A percentile compares a stretch with the other conserved stretches of the same genome.
Conservation (phyloP, 2,329 filamentous ascomycete genomes). For the Piedraia hortae region DNA sequence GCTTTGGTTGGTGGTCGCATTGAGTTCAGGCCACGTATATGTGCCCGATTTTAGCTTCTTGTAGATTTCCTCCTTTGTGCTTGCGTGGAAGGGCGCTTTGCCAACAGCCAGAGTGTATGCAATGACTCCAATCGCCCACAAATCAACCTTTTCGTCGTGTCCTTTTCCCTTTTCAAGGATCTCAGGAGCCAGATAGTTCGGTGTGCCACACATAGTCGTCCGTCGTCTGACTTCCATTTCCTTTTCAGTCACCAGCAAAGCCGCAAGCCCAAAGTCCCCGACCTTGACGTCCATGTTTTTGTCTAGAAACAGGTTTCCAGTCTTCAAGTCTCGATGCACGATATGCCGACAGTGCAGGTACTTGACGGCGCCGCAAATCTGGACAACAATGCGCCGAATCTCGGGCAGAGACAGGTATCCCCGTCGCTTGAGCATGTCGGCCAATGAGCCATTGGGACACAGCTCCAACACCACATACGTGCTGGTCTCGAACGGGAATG, state of each 20-base stretch:
- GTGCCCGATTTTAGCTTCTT: conserved; percentile 38
- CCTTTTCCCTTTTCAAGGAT: conserved; percentile 87
- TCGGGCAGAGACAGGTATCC: conserved; percentile 81
- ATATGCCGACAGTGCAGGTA: conserved; percentile 92
- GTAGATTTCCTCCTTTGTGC: conserved; percentile 67
- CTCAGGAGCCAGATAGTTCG: conserved; percentile 94
- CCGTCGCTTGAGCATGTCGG: conserved; percentile 89
- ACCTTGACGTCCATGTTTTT: conserved; percentile 92
- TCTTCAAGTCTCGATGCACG: conserved; percentile 89
- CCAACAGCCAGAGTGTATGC: conserved; percentile 96
- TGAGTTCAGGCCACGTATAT: conserved; percentile 50
- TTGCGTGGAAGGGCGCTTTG: conserved; percentile 85
- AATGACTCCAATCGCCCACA: conserved; percentile 95
- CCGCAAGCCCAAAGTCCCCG: conserved; percentile 86
- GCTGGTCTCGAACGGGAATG: conserved; percentile 66
- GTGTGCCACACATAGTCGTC: conserved; percentile 85
- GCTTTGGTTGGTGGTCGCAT: conserved; percentile 39
- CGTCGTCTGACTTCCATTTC: conserved; percentile 60
- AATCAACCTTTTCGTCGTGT: conserved; percentile 91
- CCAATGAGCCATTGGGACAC: conserved; percentile 83
- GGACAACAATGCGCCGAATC: conserved; percentile 75
- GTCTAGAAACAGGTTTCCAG: conserved; percentile 92
- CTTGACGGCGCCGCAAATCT: conserved; percentile 89
- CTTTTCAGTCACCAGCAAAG: conserved; percentile 67
- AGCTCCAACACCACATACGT: conserved; percentile 89